A percentile compares a stretch with the other conserved stretches of the same genome.
Conservation (phyloP, 768 basidiomycete genomes). For the Tephrocybe sp. region DNA sequence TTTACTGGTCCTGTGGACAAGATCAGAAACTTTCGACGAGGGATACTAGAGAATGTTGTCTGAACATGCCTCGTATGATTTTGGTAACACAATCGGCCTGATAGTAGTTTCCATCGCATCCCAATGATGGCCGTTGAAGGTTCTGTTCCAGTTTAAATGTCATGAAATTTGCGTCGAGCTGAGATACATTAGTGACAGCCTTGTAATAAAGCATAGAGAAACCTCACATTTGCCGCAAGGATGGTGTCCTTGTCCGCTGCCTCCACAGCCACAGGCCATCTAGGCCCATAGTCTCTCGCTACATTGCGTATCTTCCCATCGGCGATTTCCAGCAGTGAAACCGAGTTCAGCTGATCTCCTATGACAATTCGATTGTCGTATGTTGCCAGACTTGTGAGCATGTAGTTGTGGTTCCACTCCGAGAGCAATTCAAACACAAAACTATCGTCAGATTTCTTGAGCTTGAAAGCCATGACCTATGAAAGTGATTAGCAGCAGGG, state of each 20-base stretch:
- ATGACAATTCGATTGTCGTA: slow-evolving; percentile 56
- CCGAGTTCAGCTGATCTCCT: slow-evolving; percentile 82
- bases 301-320: slow-evolving; percentile 47
- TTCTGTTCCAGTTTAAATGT: slow-evolving; percentile 53
- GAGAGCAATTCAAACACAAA: slow-evolving; percentile 39
- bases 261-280: slow-evolving; percentile 73
- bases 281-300: slow-evolving; percentile 73
- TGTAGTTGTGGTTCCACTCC: slow-evolving; percentile 82
- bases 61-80: slow-evolving; percentile 59
- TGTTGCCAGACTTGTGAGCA: slow-evolving; percentile 66
- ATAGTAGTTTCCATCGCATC: slow-evolving; percentile 69
- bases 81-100: slow-evolving; percentile 78
- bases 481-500: slow-evolving; percentile 1
- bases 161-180: slow-evolving; percentile 72
- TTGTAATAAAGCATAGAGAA: slow-evolving; percentile 8
- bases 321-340: slow-evolving; percentile 62
- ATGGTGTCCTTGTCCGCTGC: slow-evolving; percentile 52
- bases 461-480: slow-evolving; percentile 45
- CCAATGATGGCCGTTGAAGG: slow-evolving; percentile 46
- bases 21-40: not conserved
- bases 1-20: slow-evolving; percentile 51
- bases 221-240: slow-evolving; percentile 74
- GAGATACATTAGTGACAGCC: not conserved
- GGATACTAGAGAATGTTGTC: not conserved
- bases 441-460: slow-evolving; percentile 23